Evolutionary conservation across 2,329 filamentous ascomycete species (phyloP).

Genomic region (Aspergillus latus): DNA sequence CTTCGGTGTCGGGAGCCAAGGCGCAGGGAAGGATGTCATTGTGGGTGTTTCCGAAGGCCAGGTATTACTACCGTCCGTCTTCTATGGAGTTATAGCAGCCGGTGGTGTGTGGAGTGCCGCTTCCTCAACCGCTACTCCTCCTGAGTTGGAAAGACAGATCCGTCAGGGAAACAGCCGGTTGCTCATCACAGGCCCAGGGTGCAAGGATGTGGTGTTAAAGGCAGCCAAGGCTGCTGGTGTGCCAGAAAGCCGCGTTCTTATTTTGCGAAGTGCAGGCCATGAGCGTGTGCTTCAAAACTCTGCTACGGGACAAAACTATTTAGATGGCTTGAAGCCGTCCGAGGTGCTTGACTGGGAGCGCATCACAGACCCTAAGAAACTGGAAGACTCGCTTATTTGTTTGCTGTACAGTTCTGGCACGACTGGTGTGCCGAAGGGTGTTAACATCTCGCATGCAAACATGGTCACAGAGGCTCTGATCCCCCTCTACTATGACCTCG

Average conservation of each 20-base stretch:
- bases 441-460: conserved; percentile 57
- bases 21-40: conserved; percentile 15
- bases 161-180: conserved; percentile 14
- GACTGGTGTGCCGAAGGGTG: conserved; percentile 59
- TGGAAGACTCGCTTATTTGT: conserved; percentile 18
- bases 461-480: conserved; percentile 47
- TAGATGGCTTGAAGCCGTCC: conserved; percentile 6
- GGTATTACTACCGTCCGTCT: conserved; percentile 15
- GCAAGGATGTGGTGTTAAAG: conserved; percentile 14
- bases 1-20: conserved; percentile 15
- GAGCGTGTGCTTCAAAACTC: conserved; percentile 16
- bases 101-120: conserved; percentile 19
- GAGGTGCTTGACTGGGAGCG: conserved; percentile 18
- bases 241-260: conserved; percentile 11
- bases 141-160: conserved; percentile 18
- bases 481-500: conserved; percentile 15
- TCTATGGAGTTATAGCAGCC: conserved; percentile 18
- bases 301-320: conserved; percentile 14
- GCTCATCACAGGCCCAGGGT: conserved; percentile 14
- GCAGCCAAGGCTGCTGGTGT: conserved; percentile 14
- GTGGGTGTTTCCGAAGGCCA: conserved; percentile 17
- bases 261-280: conserved; percentile 12
- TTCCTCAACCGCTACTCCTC: conserved; percentile 13
- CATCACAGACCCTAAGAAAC: conserved; percentile 14
- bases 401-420: conserved; percentile 55